Evolutionary conservation across 495 filamentous ascomycete genomes (phyloP), one percentile per base, ranked within the genome.

Genomic region (Talaromyces wortmannii): DNA sequence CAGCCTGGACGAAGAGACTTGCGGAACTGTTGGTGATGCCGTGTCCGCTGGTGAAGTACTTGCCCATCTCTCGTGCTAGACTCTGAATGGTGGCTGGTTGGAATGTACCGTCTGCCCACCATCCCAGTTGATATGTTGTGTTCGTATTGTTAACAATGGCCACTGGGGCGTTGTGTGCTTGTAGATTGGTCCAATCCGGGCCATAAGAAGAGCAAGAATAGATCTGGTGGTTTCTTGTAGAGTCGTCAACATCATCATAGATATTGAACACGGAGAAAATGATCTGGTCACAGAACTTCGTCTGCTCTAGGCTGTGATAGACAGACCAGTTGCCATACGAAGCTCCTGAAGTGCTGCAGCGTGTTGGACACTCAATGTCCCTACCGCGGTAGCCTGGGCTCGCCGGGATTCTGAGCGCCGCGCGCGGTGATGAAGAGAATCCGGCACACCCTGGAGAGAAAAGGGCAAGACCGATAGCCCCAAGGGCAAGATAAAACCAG

Each of bases 181-280:
- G 44, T 17, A 45, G 16, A 10, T 59, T 57, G 18, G 31, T 45
- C 15, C 45, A 68, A 44, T 68, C 67, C 32, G 56, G 52, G 52
- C 68, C 68, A 42, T 56, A 69, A 0, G 67, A 67, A 7, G 62
- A 54, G 58, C 69, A 72, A 33, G 69, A 61, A 44, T 62, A 56
- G 46, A 72, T 66, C 32, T 60, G 61, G 51, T 70, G 68, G 42
- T 42, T 40, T n/a, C 13, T 16, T 17, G 31, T 46, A 11, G 32
- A 18, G 49, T 72, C 59, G 47, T 72, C 67, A 43, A 72, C 66
- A 11, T 43, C 40, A 49, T 70, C 65, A 33, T 65, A 61, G 42
- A 70, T 49, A 18, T 57, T 59, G 42, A 72, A 72, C 55, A 56
- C 49, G 32, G 66, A 69, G 46, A 69, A 67, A 45, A 70, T 51